phyloP scores from a whole-genome alignment of 257 asterid genomes.

The Solanum tacnaense region DNA sequence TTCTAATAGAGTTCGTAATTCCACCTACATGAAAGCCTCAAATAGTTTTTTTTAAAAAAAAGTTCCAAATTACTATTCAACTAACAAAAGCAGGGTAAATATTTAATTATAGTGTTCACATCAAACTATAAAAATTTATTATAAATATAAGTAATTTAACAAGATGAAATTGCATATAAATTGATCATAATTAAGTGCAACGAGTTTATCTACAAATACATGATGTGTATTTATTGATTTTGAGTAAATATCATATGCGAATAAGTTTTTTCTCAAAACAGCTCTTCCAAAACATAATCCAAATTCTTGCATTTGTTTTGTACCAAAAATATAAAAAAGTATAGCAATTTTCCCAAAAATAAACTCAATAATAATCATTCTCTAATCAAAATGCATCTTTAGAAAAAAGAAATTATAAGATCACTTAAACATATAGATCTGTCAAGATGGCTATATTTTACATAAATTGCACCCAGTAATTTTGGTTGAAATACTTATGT shows the following conservation, averaged over 20 bases:
- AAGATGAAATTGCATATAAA: background rate
- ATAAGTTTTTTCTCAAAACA: background rate
- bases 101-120: background rate
- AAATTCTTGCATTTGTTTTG: background rate
- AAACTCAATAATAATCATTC: background rate
- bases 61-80: no score
- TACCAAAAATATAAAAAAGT: background rate
- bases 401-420: background rate
- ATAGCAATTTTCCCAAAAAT: background rate
- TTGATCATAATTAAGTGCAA: no score
- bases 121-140: no score
- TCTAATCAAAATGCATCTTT: background rate
- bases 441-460: background rate
- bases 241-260: background rate
- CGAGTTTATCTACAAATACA: no score
- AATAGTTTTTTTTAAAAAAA: background rate
- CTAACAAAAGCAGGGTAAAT: background rate
- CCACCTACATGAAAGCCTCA: background rate
- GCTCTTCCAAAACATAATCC: background rate
- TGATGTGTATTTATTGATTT: no score
- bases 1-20: background rate
- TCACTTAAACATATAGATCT: background rate
- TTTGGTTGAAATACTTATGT: background rate
- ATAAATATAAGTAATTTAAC: no score
- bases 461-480: background rate